Percentiles rank a stretch among this genome's conserved stretches.
phyloP scores from a whole-genome alignment of 495 filamentous ascomycete genomes.

The Aspergillus leporis region DNA sequence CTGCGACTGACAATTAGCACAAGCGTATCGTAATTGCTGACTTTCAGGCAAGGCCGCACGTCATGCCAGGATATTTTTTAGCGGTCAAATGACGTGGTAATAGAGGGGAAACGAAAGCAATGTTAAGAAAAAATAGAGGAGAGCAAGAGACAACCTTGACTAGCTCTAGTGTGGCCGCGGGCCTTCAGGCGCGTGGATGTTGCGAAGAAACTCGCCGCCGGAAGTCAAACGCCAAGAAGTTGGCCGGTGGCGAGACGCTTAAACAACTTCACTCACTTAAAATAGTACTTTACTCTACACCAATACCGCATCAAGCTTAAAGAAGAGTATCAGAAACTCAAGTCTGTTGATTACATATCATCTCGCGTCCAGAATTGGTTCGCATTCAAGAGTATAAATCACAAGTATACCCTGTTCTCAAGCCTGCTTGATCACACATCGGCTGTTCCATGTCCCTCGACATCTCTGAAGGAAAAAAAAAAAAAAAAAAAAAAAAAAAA shows the following conservation, averaged over 20 bases:
- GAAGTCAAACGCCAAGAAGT: slow-evolving; percentile 19
- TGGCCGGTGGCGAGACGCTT: slow-evolving; percentile 11
- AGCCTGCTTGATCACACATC: slow-evolving; percentile 31
- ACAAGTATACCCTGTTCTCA: slow-evolving; percentile 29
- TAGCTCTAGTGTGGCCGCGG: neutral
- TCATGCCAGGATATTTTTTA: neutral
- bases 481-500: slow-evolving; percentile 14
- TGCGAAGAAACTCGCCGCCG: neutral
- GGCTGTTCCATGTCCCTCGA: slow-evolving; percentile 17
- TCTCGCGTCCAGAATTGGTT: slow-evolving; percentile 15
- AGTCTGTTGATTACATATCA: slow-evolving; percentile 1
- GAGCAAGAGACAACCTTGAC: neutral
- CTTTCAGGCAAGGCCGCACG: neutral
- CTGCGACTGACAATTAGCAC: neutral
- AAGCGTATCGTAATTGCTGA: neutral
- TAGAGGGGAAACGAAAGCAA: neutral
- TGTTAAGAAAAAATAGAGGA: neutral
- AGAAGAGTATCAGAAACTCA: neutral
- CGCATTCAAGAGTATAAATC: slow-evolving; percentile 25
- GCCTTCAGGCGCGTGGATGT: neutral
- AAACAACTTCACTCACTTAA: neutral
- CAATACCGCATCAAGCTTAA: neutral
- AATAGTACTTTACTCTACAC: neutral
- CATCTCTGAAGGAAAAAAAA: slow-evolving; percentile 10
- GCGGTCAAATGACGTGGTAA: neutral